Base-by-base conservation (phyloP, 352 stramenopile genomes). In the Phytophthora tubulina region DNA sequence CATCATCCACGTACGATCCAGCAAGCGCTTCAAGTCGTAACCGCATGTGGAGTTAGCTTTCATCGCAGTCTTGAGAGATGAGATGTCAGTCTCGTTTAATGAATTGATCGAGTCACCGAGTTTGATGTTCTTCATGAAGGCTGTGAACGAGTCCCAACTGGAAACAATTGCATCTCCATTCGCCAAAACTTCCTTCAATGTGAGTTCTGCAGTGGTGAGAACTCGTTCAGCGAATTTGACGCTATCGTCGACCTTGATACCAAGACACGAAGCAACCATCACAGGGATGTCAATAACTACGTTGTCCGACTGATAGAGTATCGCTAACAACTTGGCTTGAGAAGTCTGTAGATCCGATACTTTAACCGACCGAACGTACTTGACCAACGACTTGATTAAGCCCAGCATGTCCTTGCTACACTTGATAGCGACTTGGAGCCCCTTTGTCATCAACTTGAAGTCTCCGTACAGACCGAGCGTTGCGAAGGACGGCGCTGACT, bases 291-390 rank as follows among this genome's bases (percentile, higher is more conserved):
- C 75, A 35, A 76, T 63, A 21, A 78, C 67, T 6, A 70, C 64
- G 6, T 84, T 63, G 44, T 84, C 71, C 17, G 66, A 67, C 11
- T 87, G 72, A 27, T 73, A 75, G 1, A 87, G 44, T 17, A 78
- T 51, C 9, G 67, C 63, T 6, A 76, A 36, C 0, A 85, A 10
- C 50, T 85, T 52, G 21, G 82, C 77, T 65, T 78, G 31, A 3
- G 72, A 71, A n/a, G 63, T 72, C 31, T 73, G n/a, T 10, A 68
- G 72, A 14, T 76, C 36, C 2, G 41, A 62, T 31, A 48, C 72
- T 36, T 79, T 61, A 8, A 79, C 32, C 21, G 76, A 60, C 0
- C 72, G 59, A 6, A 76, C 36, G 30, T 76, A 80, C 15, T 67
- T 64, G 21, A 62, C 49, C 14, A 85, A 21, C 10, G 72, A 71